These are phyloP conservation scores for Camellia granthamiana DNA, from an alignment of 148 eudicot genomes.

Conservation along the genomic window DNA sequence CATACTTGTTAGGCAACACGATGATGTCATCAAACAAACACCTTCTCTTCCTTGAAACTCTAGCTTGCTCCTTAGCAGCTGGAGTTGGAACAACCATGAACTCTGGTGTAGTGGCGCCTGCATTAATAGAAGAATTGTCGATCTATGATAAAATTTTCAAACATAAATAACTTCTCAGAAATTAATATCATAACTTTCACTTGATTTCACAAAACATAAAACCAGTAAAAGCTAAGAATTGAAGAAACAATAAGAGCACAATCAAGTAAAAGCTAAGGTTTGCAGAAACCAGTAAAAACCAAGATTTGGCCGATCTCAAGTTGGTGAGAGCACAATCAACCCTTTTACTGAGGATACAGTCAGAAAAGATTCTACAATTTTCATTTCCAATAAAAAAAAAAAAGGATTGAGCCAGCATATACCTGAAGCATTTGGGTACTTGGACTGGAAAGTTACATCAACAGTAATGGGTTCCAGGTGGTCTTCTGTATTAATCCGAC, in stretches of 20 bases:
- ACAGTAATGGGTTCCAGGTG: slow-evolving; percentile 28
- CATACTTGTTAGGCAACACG: slow-evolving; percentile 58
- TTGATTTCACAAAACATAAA: not conserved
- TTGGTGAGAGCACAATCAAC: not conserved
- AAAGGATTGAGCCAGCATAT: not conserved
- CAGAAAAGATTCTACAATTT: not conserved
- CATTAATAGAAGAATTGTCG: slow-evolving; percentile 15
- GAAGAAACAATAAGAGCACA: no score
- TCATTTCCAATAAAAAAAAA: not conserved
- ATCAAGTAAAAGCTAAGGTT: not conserved
- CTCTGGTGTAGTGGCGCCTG: slow-evolving; percentile 46
- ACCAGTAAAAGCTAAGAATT: not conserved
- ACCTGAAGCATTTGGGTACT: slow-evolving; percentile 42
- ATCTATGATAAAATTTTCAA: not conserved
- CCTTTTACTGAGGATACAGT: not conserved
- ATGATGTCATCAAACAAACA: slow-evolving; percentile 41
- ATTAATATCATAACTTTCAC: not conserved
- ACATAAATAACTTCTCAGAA: not conserved
- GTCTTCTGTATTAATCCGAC: slow-evolving; percentile 27
- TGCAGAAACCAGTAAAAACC: not conserved
- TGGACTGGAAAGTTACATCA: slow-evolving; percentile 37
- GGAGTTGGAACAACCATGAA: slow-evolving; percentile 60
- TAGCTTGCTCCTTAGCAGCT: slow-evolving; percentile 48
- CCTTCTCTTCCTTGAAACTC: slow-evolving; percentile 53
- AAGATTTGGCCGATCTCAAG: not conserved